Percentiles rank a stretch among this genome's conserved stretches.
These are phyloP conservation scores for Podospora pseudopauciseta DNA, from an alignment of 495 filamentous ascomycete species.

Conservation along the genomic window DNA sequence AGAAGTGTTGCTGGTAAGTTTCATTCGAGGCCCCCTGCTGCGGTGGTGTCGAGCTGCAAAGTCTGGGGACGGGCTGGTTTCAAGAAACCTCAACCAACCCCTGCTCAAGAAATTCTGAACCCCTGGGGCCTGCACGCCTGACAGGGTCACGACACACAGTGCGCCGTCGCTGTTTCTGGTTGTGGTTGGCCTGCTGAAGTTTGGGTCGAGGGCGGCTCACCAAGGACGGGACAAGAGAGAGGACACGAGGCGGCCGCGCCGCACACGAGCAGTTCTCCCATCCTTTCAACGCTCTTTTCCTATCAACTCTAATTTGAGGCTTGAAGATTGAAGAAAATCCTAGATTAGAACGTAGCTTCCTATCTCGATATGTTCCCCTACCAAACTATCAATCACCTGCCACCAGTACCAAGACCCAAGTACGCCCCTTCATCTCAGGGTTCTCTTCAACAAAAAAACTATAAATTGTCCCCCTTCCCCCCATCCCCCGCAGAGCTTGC, in stretches of 20 bases:
- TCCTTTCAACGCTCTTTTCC: background rate
- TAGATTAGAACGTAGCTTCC: background rate
- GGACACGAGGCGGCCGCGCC: background rate
- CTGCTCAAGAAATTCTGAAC: conserved; percentile 20
- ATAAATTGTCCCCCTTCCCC: background rate
- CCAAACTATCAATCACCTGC: background rate
- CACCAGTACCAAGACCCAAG: background rate
- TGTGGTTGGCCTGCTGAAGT: background rate
- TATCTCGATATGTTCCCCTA: background rate
- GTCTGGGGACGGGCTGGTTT: conserved; percentile 26
- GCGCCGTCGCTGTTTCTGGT: background rate
- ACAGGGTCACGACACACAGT: background rate
- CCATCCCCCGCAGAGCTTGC: background rate
- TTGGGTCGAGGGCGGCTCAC: background rate
- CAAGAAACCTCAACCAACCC: conserved; percentile 29
- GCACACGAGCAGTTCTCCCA: background rate
- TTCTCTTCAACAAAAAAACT: background rate
- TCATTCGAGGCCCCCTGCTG: conserved; percentile 19
- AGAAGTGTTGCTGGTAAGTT: conserved; percentile 2
- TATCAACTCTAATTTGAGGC: background rate
- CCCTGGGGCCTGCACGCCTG: conserved; percentile 15
- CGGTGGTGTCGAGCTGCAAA: conserved; percentile 17
- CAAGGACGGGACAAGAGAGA: background rate
- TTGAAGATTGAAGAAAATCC: background rate
- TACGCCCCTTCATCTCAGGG: background rate